These are phyloP conservation scores for Rhizomucor miehei DNA, from an alignment of 371 early-diverging fungal genomes.

Conservation along the genomic window DNA sequence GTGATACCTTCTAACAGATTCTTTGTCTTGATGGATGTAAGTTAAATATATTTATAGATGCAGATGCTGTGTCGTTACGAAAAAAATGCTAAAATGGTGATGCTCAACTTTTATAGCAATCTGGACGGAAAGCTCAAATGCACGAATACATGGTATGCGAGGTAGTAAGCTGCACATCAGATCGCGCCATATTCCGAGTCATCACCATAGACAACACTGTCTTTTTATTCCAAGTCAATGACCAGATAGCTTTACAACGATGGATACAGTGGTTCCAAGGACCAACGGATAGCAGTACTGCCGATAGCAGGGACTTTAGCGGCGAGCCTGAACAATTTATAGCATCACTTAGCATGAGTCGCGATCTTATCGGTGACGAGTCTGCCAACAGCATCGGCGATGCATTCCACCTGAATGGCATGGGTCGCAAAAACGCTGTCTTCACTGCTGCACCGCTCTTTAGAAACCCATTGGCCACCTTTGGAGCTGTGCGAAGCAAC, in stretches of 20 bases:
- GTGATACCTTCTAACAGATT: constrained; percentile 32
- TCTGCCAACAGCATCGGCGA: too few species aligned
- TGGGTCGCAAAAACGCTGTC: too few species aligned
- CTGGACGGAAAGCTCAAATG: constrained; percentile 17
- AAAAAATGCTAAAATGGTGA: neutral
- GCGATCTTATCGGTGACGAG: too few species aligned
- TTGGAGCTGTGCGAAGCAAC: neutral
- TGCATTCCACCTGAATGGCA: too few species aligned
- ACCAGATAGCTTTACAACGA: constrained; percentile 25
- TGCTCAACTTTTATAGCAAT: constrained; percentile 20
- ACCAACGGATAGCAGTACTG: constrained; percentile 1
- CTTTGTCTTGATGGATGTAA: constrained; percentile 37
- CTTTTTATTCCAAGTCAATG: constrained; percentile 41
- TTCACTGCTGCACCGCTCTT: too few species aligned
- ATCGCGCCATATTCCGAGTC: constrained; percentile 31
- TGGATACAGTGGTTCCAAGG: constrained; percentile 41
- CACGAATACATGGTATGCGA: constrained; percentile 29
- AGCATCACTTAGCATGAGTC: too few species aligned
- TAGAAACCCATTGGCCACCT: neutral
- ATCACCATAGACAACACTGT: constrained; percentile 16
- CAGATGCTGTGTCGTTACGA: constrained; percentile 1
- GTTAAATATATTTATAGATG: constrained; percentile 4
- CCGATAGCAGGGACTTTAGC: neutral
- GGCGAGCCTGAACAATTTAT: neutral
- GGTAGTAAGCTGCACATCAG: constrained; percentile 7